Evolutionary conservation across 108 stramenopile species (phyloP).

Genomic region (Chaetoceros tenuissimus): DNA sequence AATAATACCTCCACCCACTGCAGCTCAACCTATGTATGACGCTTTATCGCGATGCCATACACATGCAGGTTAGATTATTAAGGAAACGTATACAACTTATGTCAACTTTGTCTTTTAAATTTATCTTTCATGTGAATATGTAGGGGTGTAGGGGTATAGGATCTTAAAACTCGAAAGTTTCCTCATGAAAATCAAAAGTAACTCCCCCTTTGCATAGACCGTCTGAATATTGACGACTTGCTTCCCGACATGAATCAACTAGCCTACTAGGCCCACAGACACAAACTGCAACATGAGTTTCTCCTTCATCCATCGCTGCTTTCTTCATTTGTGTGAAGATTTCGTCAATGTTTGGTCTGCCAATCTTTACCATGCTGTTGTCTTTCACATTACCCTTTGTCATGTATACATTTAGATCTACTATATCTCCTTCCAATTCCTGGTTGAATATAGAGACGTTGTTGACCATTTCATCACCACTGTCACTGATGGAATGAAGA

Average conservation of each 20-base stretch:
- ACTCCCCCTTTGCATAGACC: neutral
- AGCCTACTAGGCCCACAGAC: neutral
- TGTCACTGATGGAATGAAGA: neutral
- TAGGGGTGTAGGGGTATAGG: too few species aligned
- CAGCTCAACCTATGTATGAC: constrained; percentile 86
- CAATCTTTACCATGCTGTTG: neutral
- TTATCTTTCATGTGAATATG: too few species aligned
- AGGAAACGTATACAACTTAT: too few species aligned
- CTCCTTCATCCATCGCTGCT: neutral
- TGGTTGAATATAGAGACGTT: neutral
- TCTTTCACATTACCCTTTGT: neutral
- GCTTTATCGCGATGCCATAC: constrained; percentile 74
- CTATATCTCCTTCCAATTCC: neutral
- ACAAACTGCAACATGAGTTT: neutral
- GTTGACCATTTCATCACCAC: neutral
- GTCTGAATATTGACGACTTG: neutral
- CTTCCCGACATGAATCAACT: neutral
- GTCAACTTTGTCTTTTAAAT: too few species aligned
- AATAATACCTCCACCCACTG: constrained; percentile 62
- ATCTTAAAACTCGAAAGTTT: neutral
- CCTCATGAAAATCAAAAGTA: neutral
- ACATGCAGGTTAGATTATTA: too few species aligned
- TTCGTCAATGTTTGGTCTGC: neutral
- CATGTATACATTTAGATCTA: neutral
- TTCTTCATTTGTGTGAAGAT: neutral